These are phyloP conservation scores for Aspergillus ibericus DNA, from an alignment of 2,329 filamentous ascomycete species.

Conservation along the genomic window DNA sequence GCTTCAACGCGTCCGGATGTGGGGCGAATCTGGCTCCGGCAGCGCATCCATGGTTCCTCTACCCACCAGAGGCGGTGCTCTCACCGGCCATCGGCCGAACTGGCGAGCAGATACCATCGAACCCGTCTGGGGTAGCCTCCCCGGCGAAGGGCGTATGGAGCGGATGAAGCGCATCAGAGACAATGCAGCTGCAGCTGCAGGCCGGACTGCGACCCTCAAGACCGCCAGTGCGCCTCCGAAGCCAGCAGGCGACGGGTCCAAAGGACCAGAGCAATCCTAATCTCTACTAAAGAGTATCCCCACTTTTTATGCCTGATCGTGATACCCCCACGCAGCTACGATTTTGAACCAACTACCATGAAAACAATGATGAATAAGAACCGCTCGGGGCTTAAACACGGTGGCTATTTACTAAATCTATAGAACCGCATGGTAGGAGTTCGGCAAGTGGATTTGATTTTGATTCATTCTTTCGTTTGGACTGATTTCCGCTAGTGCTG, in stretches of 20 bases:
- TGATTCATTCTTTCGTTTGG: neutral
- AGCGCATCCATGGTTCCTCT: slow-evolving; percentile 29
- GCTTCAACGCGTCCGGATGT: slow-evolving; percentile 89
- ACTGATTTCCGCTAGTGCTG: neutral
- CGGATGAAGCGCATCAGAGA: slow-evolving; percentile 39
- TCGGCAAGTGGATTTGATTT: neutral
- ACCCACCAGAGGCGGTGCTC: slow-evolving; percentile 24
- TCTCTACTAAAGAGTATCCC: neutral
- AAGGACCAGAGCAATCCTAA: neutral
- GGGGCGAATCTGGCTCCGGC: slow-evolving; percentile 56
- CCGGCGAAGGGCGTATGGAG: slow-evolving; percentile 40
- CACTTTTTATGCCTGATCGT: neutral
- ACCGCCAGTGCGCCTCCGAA: neutral
- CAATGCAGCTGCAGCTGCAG: slow-evolving; percentile 23
- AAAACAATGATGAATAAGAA: neutral
- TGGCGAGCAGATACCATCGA: slow-evolving; percentile 48
- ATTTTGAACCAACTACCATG: neutral
- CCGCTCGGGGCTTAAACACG: neutral
- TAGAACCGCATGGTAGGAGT: slow-evolving; percentile 7
- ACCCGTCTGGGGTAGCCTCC: slow-evolving; percentile 40
- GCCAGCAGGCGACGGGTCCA: neutral
- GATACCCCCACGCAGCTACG: neutral
- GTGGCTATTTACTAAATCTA: neutral
- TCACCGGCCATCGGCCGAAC: slow-evolving; percentile 33
- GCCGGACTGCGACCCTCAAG: slow-evolving; percentile 5